These are phyloP conservation scores for Colletotrichum tabaci DNA, from an alignment of 2,329 filamentous ascomycete genomes.

Conservation along the genomic window DNA sequence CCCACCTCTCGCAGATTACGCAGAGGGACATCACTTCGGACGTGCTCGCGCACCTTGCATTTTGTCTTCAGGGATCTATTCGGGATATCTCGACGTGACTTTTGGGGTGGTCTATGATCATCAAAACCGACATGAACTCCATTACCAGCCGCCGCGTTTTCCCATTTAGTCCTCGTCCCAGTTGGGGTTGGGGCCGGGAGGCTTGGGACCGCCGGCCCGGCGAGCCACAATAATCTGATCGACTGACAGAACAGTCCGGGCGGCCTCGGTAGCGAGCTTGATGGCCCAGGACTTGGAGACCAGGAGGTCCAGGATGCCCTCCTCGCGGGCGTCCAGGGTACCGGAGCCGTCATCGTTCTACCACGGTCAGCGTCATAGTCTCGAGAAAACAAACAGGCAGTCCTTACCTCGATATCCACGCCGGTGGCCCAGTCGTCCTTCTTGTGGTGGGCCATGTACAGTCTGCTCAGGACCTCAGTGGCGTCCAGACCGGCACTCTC, in stretches of 20 bases:
- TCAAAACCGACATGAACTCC: slow-evolving; percentile 42
- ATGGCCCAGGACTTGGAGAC: slow-evolving; percentile 97
- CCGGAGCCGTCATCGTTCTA: slow-evolving; percentile 85
- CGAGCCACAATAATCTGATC: slow-evolving; percentile 99
- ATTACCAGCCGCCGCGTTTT: slow-evolving; percentile 31
- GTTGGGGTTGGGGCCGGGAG: slow-evolving; percentile 91
- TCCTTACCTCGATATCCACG: slow-evolving; percentile 86
- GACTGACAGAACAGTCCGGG: slow-evolving; percentile 92
- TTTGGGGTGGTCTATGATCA: slow-evolving; percentile 42
- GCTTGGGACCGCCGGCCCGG: slow-evolving; percentile 97
- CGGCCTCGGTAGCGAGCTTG: slow-evolving; percentile 94
- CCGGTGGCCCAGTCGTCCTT: slow-evolving; percentile 91
- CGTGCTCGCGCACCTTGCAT: slow-evolving; percentile 4
- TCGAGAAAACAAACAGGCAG: slow-evolving; percentile 1
- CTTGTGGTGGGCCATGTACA: slow-evolving; percentile 95
- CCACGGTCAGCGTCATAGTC: neutral
- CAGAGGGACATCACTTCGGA: neutral
- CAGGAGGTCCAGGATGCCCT: slow-evolving; percentile 93
- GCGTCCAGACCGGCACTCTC: slow-evolving; percentile 97
- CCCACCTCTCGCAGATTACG: neutral
- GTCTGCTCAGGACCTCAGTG: slow-evolving; percentile 92
- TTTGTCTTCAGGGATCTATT: slow-evolving; percentile 40
- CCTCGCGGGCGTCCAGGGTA: slow-evolving; percentile 86
- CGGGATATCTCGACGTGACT: slow-evolving; percentile 43
- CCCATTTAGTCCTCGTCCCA: slow-evolving; percentile 72